Conservation (phyloP, 2,329 filamentous ascomycete genomes). For the Trichoderma sp. region DNA sequence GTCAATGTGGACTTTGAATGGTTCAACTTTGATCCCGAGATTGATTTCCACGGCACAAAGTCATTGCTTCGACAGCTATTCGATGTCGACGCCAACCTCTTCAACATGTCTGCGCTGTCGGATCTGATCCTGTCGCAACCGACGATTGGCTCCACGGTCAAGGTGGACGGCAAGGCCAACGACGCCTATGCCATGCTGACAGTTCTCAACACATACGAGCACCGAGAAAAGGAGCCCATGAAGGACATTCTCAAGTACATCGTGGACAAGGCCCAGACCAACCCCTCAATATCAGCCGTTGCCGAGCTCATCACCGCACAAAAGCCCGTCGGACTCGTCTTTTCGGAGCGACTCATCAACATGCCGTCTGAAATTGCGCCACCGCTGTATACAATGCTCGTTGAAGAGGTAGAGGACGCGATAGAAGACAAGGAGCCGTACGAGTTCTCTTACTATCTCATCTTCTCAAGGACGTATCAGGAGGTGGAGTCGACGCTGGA, state of each 20-base stretch:
- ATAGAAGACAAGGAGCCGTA: conserved; percentile 91
- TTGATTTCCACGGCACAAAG: conserved; percentile 96
- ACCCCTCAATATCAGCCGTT: conserved; percentile 57
- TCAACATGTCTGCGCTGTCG: conserved; percentile 83
- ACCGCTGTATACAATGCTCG: conserved; percentile 91
- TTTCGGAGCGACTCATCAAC: conserved; percentile 95
- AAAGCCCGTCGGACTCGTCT: conserved; percentile 74
- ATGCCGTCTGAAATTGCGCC: conserved; percentile 92
- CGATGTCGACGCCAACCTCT: conserved; percentile 80
- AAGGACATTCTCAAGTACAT: conserved; percentile 73
- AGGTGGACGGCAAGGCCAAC: conserved; percentile 91
- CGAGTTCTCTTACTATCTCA: conserved; percentile 87
- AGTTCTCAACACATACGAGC: conserved; percentile 77
- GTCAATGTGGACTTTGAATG: conserved; percentile 98
- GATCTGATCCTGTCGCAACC: conserved; percentile 87
- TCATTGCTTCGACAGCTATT: conserved; percentile 87
- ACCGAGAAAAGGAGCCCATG: conserved; percentile 73
- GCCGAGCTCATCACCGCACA: conserved; percentile 54
- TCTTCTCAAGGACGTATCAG: conserved; percentile 88
- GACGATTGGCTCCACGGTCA: conserved; percentile 89
- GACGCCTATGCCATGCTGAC: conserved; percentile 94
- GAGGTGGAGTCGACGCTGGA: conserved; percentile 84
- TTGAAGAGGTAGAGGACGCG: conserved; percentile 87
- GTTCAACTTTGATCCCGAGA: conserved; percentile 88
- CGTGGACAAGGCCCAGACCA: conserved; percentile 53